Conservation (phyloP, 2,329 filamentous ascomycete genomes). For the Pyricularia grisea region DNA sequence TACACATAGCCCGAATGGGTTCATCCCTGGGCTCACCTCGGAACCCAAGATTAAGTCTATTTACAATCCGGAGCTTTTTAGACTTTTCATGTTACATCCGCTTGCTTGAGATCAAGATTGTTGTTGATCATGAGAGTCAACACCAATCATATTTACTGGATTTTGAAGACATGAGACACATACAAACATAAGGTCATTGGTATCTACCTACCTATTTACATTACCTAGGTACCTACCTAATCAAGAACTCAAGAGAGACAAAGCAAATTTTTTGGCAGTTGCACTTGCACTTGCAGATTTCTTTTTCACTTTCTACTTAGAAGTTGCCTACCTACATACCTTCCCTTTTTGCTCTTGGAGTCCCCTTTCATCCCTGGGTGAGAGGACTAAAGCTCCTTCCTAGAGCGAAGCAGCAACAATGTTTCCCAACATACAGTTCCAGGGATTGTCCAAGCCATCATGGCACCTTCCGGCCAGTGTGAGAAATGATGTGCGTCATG, state of each 20-base stretch:
- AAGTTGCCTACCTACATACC: too few species aligned
- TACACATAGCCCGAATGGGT: not conserved
- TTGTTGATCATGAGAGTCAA: not conserved
- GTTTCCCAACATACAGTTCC: not conserved
- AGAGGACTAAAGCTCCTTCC: not conserved
- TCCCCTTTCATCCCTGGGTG: too few species aligned
- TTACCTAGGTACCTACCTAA: too few species aligned
- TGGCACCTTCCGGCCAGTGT: not conserved
- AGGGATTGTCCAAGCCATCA: not conserved
- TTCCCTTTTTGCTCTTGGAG: too few species aligned
- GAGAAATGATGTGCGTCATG: not conserved
- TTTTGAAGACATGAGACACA: too few species aligned
- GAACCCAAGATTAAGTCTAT: too few species aligned
- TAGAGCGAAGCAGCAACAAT: not conserved
- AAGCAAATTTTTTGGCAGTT: too few species aligned
- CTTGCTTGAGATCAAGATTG: not conserved
- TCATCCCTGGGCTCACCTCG: not conserved
- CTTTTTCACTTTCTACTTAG: too few species aligned
- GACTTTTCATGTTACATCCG: not conserved
- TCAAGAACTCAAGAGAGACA: too few species aligned
- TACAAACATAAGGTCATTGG: too few species aligned
- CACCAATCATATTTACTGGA: not conserved
- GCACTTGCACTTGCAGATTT: too few species aligned
- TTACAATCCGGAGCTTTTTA: not conserved
- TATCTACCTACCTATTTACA: too few species aligned